phyloP scores from a whole-genome alignment of 148 eudicot species.

The Fagopyrum tataricum region DNA sequence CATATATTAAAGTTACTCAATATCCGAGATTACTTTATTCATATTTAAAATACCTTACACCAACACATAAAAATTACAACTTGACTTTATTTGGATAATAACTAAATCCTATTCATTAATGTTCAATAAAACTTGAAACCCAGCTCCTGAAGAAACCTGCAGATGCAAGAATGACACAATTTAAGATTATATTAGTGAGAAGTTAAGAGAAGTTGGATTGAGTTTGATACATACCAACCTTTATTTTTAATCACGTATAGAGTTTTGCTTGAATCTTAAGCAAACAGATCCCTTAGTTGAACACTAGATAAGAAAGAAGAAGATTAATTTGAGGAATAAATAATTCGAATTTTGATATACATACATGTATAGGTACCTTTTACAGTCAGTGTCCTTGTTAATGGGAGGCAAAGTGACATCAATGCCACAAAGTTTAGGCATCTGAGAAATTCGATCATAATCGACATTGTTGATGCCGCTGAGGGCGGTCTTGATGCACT shows the following conservation, averaged over 20 bases:
- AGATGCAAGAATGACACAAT: background rate
- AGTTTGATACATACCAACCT: background rate
- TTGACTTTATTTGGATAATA: background rate
- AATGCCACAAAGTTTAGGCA: background rate
- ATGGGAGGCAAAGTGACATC: background rate
- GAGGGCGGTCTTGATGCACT: background rate
- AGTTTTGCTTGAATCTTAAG: background rate
- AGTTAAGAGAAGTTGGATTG: background rate
- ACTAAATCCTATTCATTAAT: background rate
- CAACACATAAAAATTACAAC: background rate
- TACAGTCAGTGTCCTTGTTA: conserved; percentile 1
- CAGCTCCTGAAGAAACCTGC: conserved; percentile 1
- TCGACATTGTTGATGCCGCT: background rate
- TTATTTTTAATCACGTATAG: background rate
- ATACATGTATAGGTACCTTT: background rate
- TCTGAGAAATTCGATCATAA: background rate
- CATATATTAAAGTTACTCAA: too few relatives aligned
- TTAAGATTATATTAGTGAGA: background rate
- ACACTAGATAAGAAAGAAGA: background rate
- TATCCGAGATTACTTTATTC: conserved; percentile 34
- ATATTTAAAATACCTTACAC: background rate
- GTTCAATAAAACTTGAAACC: background rate
- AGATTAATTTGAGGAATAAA: too few relatives aligned
- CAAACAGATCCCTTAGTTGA: background rate
- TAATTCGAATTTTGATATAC: too few relatives aligned